These are phyloP conservation scores for Colletotrichum salicis DNA, from an alignment of 2,329 filamentous ascomycete species.

Conservation along the genomic window DNA sequence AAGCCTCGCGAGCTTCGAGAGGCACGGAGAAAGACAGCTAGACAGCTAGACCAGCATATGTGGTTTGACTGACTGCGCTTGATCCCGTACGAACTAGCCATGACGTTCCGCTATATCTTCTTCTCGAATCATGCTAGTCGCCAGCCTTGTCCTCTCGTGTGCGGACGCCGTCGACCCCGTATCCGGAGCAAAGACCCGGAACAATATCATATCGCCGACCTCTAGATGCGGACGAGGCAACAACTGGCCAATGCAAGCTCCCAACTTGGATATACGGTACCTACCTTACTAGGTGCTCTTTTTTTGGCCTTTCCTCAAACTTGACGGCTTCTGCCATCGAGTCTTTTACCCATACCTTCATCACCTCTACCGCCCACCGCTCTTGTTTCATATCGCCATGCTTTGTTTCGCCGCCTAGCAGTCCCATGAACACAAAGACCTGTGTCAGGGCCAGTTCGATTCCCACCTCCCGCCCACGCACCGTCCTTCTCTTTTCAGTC, in stretches of 20 bases:
- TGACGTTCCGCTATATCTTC: constrained; percentile 4
- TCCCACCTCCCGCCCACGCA: constrained; percentile 5
- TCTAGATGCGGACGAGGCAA: constrained; percentile 24
- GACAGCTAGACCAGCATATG: constrained; percentile 8
- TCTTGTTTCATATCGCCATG: constrained; percentile 35
- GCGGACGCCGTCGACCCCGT: constrained; percentile 10
- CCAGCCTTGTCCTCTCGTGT: constrained; percentile 18
- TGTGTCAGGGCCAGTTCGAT: constrained; percentile 22
- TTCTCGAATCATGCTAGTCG: constrained; percentile 17
- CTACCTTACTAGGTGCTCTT: constrained; percentile 5
- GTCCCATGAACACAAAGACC: constrained; percentile 22
- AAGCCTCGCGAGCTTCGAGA: constrained; percentile 11
- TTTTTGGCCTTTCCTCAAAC: constrained; percentile 29
- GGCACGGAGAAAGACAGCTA: neutral
- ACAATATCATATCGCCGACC: constrained; percentile 23
- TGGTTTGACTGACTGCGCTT: constrained; percentile 1
- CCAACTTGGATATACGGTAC: neutral
- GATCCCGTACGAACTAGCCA: constrained; percentile 2
- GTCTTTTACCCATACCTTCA: constrained; percentile 15
- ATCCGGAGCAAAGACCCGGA: constrained; percentile 14
- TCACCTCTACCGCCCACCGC: constrained; percentile 27
- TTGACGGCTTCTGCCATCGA: constrained; percentile 34
- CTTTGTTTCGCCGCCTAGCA: constrained; percentile 32
- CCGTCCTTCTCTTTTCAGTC: constrained; percentile 27
- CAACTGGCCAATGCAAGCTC: constrained; percentile 5